Base-by-base conservation (phyloP, 192 early-diverging fungal species). In the Entomortierella lignicola region DNA sequence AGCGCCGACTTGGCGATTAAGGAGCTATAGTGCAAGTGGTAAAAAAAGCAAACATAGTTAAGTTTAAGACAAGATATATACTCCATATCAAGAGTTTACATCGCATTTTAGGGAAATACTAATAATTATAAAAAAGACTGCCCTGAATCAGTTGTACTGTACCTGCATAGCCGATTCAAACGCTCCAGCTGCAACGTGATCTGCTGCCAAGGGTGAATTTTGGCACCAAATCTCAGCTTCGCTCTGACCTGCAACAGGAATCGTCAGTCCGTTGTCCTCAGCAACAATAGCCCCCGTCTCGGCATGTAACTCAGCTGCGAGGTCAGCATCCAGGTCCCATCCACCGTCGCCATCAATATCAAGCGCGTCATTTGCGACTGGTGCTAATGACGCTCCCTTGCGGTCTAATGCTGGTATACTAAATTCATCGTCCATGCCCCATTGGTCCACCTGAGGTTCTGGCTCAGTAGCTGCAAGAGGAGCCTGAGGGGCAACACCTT, bases 121-220 rank as follows among this genome's bases (percentile, higher is more conserved):
- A n/a, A n/a, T n/a, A n/a, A n/a, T n/a, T n/a, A n/a, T n/a, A n/a
- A n/a, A n/a, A n/a, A n/a, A n/a, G n/a, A n/a, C n/a, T n/a, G n/a
- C n/a, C n/a, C n/a, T n/a, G n/a, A n/a, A n/a, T n/a, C n/a, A n/a
- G n/a, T n/a, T n/a, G n/a, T 0, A 21, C 39, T 54, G 50, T 83
- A 93, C 92, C 88, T 93, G 89, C 94, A 99, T 98, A 2, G 97
- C 98, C 27, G 89, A 91, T 66, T 97, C 97, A 80, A 97, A 98
- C 21, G 93, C 91, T 47, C 98, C 98, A 11, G 97, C 97, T 0
- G 96, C 95, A 74, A 97, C 90, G 72, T 98, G 96, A 81, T 99
- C 97, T 0, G 89, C 94, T 17, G 96, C 94, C 60, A 95, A 83
- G 21, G 84, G 83, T 7, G 97, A 98, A 83, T 93, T 96, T 62